Evolutionary conservation across 2,329 filamentous ascomycete genomes (phyloP).

Genomic region (Sclerotinia borealis): DNA sequence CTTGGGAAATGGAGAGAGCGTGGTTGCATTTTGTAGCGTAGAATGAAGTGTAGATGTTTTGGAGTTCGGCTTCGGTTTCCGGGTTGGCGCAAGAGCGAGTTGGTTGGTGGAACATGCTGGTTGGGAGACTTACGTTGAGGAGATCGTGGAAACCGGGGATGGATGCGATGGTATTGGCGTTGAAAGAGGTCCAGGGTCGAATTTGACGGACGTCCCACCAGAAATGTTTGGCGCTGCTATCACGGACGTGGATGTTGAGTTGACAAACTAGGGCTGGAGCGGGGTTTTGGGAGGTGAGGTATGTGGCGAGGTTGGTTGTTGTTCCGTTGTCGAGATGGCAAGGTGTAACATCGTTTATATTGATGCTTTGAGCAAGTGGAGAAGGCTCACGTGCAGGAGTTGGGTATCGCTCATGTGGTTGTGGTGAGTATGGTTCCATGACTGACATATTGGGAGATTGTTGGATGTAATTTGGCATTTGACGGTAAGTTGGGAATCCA

Average conservation of each 20-base stretch:
- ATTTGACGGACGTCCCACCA: conserved; percentile 96
- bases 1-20: conserved; percentile 70
- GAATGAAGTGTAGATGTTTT: conserved; percentile 68
- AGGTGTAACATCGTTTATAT: conserved; percentile 31
- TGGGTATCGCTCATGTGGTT: conserved; percentile 36
- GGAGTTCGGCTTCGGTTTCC: conserved; percentile 71
- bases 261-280: conserved; percentile 76
- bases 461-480: conserved; percentile 53
- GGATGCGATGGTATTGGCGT: conserved; percentile 60
- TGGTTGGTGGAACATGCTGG: conserved; percentile 50
- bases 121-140: conserved; percentile 62
- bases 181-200: conserved; percentile 77
- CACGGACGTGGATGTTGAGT: conserved; percentile 62
- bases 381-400: conserved; percentile 39
- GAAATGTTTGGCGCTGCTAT: conserved; percentile 71
- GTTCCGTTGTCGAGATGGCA: conserved; percentile 32
- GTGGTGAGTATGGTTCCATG: conserved; percentile 39
- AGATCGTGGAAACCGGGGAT: conserved; percentile 68
- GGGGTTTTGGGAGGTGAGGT: conserved; percentile 74
- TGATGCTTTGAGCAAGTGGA: conserved; percentile 34
- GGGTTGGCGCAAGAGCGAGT: conserved; percentile 52
- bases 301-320: conserved; percentile 67
- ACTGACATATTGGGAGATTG: conserved; percentile 25
- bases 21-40: conserved; percentile 85
- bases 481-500: conserved; percentile 79